Conservation (phyloP, 495 filamentous ascomycete genomes). For the Hypoxylon subgilvum region DNA sequence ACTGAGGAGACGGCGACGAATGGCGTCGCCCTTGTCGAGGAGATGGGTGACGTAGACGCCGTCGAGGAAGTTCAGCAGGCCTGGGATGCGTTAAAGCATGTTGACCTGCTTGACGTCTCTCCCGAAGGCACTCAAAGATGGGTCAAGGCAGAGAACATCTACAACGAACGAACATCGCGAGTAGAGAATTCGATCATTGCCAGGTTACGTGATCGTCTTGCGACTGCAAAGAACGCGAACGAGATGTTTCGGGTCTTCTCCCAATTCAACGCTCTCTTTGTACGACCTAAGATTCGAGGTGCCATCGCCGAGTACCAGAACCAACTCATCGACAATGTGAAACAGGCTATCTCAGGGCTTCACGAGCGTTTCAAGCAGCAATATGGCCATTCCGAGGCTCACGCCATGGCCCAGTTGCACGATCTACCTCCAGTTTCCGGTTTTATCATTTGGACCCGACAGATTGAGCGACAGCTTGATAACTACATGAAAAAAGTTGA, state of each 20-base stretch:
- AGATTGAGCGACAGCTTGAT: conserved; percentile 94
- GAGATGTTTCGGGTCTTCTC: conserved; percentile 99
- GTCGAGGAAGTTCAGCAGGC: conserved; percentile 94
- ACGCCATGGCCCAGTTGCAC: conserved; percentile 94
- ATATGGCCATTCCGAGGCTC: conserved; percentile 96
- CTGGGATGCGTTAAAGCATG: conserved; percentile 88
- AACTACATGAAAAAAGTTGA: conserved; percentile 98
- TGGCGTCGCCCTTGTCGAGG: conserved; percentile 77
- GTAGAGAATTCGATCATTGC: conserved; percentile 99
- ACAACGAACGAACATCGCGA: conserved; percentile 93
- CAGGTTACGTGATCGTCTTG: conserved; percentile 86
- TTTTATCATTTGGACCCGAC: conserved; percentile 93
- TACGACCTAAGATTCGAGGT: conserved; percentile 94
- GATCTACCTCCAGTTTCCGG: conserved; percentile 95
- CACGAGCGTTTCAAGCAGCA: conserved; percentile 98
- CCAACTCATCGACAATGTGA: conserved; percentile 95
- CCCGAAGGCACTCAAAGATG: conserved; percentile 85
- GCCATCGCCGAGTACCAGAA: conserved; percentile 98
- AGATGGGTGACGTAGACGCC: conserved; percentile 97
- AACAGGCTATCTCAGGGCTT: conserved; percentile 86
- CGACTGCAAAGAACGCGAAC: conserved; percentile 92
- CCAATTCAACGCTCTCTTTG: conserved; percentile 98
- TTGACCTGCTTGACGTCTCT: conserved; percentile 92
- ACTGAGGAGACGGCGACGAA: conserved; percentile 60
- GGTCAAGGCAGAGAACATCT: conserved; percentile 89